Evolutionary conservation across 805 yeast genomes (phyloP).

Genomic region (Yamadazyma takamatsuzukensis): DNA sequence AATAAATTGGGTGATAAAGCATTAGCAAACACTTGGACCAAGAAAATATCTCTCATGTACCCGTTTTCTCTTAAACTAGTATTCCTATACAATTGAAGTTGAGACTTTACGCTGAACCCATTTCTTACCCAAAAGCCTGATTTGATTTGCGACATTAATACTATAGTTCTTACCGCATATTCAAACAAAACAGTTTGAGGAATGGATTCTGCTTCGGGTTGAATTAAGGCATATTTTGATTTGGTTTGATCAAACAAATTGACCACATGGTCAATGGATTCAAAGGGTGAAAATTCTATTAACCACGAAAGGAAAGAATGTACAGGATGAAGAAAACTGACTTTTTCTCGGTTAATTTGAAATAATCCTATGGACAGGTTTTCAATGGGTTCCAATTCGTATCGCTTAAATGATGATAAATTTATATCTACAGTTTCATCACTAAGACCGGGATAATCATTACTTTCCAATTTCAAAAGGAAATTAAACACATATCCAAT

Average conservation of each 20-base stretch:
- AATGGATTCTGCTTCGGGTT: slow-evolving; percentile 9
- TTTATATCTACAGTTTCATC: slow-evolving; percentile 27
- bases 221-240: slow-evolving; percentile 1
- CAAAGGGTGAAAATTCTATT: slow-evolving; percentile 48
- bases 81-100: slow-evolving; percentile 72
- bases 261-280: slow-evolving; percentile 18
- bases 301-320: slow-evolving; percentile 73
- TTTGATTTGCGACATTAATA: slow-evolving; percentile 76
- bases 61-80: slow-evolving; percentile 82
- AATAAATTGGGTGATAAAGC: slow-evolving; percentile 50
- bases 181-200: slow-evolving; percentile 48
- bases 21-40: slow-evolving; percentile 62
- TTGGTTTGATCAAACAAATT: slow-evolving; percentile 16
- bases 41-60: slow-evolving; percentile 69
- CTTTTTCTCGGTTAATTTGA: slow-evolving; percentile 36
- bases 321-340: slow-evolving; percentile 77
- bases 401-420: slow-evolving; percentile 10
- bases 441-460: slow-evolving; percentile 22
- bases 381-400: slow-evolving; percentile 20
- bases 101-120: slow-evolving; percentile 77
- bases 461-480: slow-evolving; percentile 27
- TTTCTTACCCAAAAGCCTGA: slow-evolving; percentile 94
- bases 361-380: slow-evolving; percentile 20
- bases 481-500: slow-evolving; percentile 27
- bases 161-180: slow-evolving; percentile 73